These are phyloP conservation scores for Larix kaempferi DNA, from an alignment of 75 land plant genomes.

Conservation along the genomic window DNA sequence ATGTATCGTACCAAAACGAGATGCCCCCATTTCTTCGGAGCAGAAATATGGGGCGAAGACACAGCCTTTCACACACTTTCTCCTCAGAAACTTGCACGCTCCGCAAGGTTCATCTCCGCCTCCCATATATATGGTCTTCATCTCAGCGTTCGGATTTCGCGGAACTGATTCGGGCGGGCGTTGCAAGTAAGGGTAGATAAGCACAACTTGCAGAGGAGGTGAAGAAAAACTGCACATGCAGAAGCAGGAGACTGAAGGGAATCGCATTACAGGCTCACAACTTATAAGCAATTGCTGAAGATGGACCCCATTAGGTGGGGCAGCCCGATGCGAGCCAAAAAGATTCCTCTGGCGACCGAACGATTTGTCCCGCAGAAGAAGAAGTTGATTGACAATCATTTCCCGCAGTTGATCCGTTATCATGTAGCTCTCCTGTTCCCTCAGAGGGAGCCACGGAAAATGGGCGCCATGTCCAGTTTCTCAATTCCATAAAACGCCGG, in stretches of 20 bases:
- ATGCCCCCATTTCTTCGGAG: constrained; percentile 41
- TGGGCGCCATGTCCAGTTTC: neutral
- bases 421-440: neutral
- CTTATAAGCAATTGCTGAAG: neutral
- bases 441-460: neutral
- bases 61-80: constrained; percentile 42
- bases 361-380: neutral
- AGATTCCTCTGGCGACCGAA: no score
- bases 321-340: no score
- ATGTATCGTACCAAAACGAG: constrained; percentile 46
- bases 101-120: constrained; percentile 25
- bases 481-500: no score
- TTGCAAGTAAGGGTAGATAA: no score
- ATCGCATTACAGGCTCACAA: neutral
- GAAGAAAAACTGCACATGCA: no score
- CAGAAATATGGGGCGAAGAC: constrained; percentile 45
- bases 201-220: neutral
- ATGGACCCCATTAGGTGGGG: neutral
- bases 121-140: neutral
- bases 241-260: no score
- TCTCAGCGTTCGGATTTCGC: neutral
- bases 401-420: neutral
- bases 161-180: no score
- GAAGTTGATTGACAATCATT: neutral
- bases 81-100: constrained; percentile 47